phyloP scores from a whole-genome alignment of 225 moss, liverwort and hornwort species.

The Pseudisothecium myosuroides region DNA sequence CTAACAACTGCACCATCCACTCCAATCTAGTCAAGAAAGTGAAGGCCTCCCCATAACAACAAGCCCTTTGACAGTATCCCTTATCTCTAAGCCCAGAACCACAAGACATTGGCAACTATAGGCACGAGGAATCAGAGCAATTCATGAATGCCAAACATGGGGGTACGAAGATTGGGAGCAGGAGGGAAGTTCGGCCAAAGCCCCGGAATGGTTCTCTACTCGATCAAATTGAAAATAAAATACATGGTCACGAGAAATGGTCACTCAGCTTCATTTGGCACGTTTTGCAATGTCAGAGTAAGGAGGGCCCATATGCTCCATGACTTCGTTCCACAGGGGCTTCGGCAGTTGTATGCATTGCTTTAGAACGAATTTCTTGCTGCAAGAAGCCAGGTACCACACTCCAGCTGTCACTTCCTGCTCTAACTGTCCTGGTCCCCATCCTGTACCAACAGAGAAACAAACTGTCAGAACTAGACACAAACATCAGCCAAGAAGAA shows the following conservation, averaged over 20 bases:
- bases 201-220: background rate
- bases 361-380: conserved; percentile 57
- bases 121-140: background rate
- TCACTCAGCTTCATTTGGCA: conserved; percentile 12
- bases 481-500: background rate
- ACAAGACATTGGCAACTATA: background rate
- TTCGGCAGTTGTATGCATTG: conserved; percentile 71
- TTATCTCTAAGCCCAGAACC: background rate
- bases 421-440: conserved; percentile 82
- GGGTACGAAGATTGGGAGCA: background rate
- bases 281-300: conserved; percentile 61
- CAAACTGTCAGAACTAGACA: background rate
- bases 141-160: background rate
- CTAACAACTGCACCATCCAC: background rate
- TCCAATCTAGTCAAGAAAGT: background rate
- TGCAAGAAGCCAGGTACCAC: conserved; percentile 75
- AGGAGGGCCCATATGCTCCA: conserved; percentile 82
- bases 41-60: background rate
- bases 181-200: background rate
- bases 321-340: conserved; percentile 77
- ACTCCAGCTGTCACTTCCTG: conserved; percentile 65
- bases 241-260: background rate
- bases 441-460: conserved; percentile 28
- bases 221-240: background rate
- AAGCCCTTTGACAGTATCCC: background rate